These are phyloP conservation scores for Mucor mucedo DNA, from an alignment of 371 early-diverging fungal genomes.

Conservation along the genomic window DNA sequence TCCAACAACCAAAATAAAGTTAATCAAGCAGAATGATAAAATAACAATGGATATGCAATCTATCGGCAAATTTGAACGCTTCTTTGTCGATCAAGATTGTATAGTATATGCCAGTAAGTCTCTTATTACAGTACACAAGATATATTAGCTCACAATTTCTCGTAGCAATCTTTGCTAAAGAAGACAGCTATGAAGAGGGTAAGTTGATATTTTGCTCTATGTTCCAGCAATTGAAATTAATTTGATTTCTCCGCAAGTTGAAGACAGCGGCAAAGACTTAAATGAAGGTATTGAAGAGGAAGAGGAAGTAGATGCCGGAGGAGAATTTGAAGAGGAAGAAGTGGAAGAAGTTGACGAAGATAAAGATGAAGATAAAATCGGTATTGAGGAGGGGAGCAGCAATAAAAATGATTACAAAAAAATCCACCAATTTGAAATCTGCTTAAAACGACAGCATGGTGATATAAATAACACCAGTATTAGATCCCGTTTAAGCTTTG, in stretches of 20 bases:
- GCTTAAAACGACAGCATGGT: neutral
- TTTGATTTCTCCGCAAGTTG: too few species aligned
- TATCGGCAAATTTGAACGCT: neutral
- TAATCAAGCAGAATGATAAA: neutral
- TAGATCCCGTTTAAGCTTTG: conserved; percentile 5
- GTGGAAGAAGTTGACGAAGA: neutral
- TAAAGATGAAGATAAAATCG: neutral
- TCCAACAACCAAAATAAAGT: neutral
- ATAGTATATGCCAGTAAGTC: conserved; percentile 21
- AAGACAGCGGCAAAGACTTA: too few species aligned
- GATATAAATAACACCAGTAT: neutral
- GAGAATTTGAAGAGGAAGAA: neutral
- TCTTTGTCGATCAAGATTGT: conserved; percentile 19
- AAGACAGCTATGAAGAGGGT: neutral
- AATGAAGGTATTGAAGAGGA: too few species aligned
- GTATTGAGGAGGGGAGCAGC: too few species aligned
- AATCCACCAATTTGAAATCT: conserved; percentile 24
- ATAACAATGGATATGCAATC: neutral
- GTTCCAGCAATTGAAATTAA: too few species aligned
- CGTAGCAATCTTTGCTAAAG: conserved; percentile 1
- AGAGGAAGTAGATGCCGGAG: too few species aligned
- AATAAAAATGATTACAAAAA: conserved; percentile 1
- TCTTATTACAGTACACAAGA: neutral
- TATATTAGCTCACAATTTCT: neutral
- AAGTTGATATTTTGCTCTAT: too few species aligned